Conservation (phyloP, 2,329 filamentous ascomycete genomes). For the Pseudogymnoascus sp. region DNA sequence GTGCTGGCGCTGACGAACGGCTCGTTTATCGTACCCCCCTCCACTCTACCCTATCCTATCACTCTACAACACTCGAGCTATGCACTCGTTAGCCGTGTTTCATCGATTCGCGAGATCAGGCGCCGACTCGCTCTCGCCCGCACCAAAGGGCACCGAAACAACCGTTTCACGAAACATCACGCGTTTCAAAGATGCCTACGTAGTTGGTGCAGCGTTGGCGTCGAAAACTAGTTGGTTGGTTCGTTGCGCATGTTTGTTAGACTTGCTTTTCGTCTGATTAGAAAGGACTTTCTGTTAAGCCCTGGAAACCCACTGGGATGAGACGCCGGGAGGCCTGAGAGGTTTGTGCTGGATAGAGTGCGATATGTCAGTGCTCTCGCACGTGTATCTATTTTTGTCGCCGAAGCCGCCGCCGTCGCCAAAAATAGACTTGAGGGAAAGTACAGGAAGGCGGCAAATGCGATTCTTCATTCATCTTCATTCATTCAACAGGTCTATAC, state of each 20-base stretch:
- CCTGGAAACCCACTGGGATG: background rate
- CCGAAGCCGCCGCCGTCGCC: background rate
- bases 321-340: background rate
- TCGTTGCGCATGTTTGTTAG: background rate
- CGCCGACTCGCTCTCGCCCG: background rate
- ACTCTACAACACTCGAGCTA: background rate
- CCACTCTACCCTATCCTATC: no score
- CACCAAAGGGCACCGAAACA: background rate
- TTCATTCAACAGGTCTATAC: background rate
- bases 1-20: background rate
- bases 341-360: background rate
- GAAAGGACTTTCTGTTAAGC: background rate
- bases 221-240: background rate
- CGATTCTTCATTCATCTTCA: background rate
- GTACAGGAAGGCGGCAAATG: background rate
- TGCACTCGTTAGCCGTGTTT: background rate
- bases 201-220: background rate
- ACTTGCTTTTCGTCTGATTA: background rate
- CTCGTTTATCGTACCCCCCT: background rate
- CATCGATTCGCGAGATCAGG: background rate
- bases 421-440: background rate
- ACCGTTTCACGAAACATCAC: slow-evolving; percentile 1
- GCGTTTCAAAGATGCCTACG: background rate
- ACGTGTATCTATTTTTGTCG: background rate
- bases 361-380: background rate